Evolutionary conservation across 208 protist species (phyloP).

Genomic region (Acanthamoeba pearcei): DNA sequence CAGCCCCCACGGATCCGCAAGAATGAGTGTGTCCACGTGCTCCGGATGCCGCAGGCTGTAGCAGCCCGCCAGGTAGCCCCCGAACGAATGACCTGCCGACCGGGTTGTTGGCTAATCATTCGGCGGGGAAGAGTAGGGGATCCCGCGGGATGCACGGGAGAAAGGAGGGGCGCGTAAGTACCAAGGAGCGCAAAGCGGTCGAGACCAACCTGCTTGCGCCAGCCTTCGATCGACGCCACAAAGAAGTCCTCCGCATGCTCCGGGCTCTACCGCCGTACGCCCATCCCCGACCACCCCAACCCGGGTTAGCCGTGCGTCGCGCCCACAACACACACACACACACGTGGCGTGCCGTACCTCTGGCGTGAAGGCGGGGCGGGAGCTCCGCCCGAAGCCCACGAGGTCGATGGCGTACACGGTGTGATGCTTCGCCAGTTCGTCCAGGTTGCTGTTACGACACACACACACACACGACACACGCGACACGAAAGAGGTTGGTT

Average conservation of each 20-base stretch:
- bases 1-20: conserved; percentile 76
- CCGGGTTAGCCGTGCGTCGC: too few species aligned
- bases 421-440: conserved; percentile 74
- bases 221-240: conserved; percentile 64
- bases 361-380: conserved; percentile 60
- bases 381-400: conserved; percentile 75
- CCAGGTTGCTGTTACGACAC: conserved; percentile 46
- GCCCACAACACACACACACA: too few species aligned
- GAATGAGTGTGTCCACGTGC: conserved; percentile 19
- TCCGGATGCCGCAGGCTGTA: conserved; percentile 73
- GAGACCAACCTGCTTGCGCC: conserved; percentile 74
- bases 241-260: conserved; percentile 76
- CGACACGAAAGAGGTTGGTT: not conserved
- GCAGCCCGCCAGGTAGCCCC: conserved; percentile 69
- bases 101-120: not conserved
- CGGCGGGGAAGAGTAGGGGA: not conserved
- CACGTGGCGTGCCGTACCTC: not conserved
- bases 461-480: not conserved
- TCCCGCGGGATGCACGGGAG: too few species aligned
- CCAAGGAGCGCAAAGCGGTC: conserved; percentile 76
- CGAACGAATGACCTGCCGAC: conserved; percentile 70
- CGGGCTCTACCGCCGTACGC: not conserved
- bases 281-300: too few species aligned
- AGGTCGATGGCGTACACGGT: conserved; percentile 80
- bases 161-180: too few species aligned